Evolutionary conservation across 2,329 filamentous ascomycete species (phyloP).

Genomic region (Colletotrichum chlorophyti): DNA sequence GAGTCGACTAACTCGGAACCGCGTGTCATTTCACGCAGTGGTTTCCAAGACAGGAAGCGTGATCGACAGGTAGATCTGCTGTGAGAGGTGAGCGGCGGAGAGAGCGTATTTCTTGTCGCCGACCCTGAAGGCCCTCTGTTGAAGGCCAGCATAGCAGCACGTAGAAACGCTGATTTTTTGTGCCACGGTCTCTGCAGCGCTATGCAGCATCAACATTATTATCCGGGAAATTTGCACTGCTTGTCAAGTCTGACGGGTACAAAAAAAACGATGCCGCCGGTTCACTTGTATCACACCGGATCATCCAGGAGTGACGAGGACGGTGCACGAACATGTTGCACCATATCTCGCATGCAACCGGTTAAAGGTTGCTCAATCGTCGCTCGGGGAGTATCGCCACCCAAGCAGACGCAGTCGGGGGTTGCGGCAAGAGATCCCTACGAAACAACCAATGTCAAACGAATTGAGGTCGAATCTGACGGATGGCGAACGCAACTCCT

Average conservation of each 20-base stretch:
- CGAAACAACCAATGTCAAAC: neutral
- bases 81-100: neutral
- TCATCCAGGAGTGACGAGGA: constrained; percentile 7
- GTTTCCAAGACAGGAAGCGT: neutral
- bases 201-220: constrained; percentile 5
- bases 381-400: constrained; percentile 1
- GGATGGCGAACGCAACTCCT: constrained; percentile 12
- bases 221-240: constrained; percentile 10
- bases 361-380: constrained; percentile 13
- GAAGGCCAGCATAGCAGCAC: neutral
- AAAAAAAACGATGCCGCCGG: neutral
- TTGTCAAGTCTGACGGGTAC: constrained; percentile 24
- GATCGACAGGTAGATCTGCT: too few relatives aligned
- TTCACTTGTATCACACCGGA: constrained; percentile 11
- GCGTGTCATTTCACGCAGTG: neutral
- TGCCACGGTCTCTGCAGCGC: neutral
- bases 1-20: too few relatives aligned
- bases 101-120: neutral
- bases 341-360: constrained; percentile 18
- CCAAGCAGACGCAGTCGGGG: neutral
- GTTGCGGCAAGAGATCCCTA: neutral
- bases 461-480: neutral
- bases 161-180: neutral
- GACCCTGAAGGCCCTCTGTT: neutral
- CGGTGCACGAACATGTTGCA: constrained; percentile 4